phyloP scores from a whole-genome alignment of 495 filamentous ascomycete genomes.

The Lichina pygmaea region DNA sequence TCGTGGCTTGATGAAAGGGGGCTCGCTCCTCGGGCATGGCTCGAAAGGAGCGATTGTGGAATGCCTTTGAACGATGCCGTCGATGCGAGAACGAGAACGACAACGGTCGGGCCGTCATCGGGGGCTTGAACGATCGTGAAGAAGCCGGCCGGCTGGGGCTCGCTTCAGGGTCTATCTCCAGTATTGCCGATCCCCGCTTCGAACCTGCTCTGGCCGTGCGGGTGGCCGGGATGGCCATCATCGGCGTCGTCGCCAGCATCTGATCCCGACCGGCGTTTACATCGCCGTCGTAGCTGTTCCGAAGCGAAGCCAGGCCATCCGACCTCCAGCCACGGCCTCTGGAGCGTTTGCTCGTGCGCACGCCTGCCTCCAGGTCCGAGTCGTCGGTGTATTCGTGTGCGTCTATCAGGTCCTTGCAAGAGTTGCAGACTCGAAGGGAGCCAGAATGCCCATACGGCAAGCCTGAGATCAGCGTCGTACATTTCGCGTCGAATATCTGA shows the following conservation, averaged over 20 bases:
- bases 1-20: conserved; percentile 57
- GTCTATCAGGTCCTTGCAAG: conserved; percentile 81
- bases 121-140: conserved; percentile 70
- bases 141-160: conserved; percentile 52
- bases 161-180: conserved; percentile 55
- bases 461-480: conserved; percentile 70
- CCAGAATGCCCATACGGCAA: conserved; percentile 68
- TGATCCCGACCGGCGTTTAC: too few relatives aligned
- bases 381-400: conserved; percentile 75
- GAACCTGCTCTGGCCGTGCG: conserved; percentile 55
- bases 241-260: conserved; percentile 13
- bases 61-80: conserved; percentile 66
- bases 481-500: conserved; percentile 94
- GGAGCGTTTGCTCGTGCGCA: conserved; percentile 20
- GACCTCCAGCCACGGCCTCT: too few relatives aligned
- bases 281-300: too few relatives aligned
- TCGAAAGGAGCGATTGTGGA: conserved; percentile 32
- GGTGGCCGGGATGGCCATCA: conserved; percentile 73
- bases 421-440: conserved; percentile 72
- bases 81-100: conserved; percentile 54
- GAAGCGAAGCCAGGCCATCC: too few relatives aligned
- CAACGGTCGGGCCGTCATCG: conserved; percentile 40
- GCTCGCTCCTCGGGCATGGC: conserved; percentile 47
- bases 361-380: conserved; percentile 68
- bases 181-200: conserved; percentile 61